Base-by-base conservation (phyloP, 1,284 basidiomycete genomes). In the Sutorius eximius region DNA sequence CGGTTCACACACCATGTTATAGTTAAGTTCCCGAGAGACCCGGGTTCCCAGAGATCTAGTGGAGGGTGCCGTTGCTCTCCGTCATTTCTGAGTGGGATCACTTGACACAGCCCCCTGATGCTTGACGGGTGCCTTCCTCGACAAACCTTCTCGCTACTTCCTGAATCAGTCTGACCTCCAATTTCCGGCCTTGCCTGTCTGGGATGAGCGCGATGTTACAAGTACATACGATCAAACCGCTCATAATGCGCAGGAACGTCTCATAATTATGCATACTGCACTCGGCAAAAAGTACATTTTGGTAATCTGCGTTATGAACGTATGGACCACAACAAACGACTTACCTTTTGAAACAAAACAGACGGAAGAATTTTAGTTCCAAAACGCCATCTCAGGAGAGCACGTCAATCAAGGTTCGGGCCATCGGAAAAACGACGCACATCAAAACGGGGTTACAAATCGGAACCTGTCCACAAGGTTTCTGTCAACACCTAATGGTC, bases 101-200 rank as follows among this genome's bases (percentile, higher is more conserved):
- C 38, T 18, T n/a, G 42, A 65, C 54, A 61, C 63, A 61, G 58
- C 57, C 65, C 47, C 52, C 12, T 41, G 43, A 53, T 24, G 53
- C 36, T 42, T 51, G 60, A 42, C 57, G 53, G 57, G 60, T 57
- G 60, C 53, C 47, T 56, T 52, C 24, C 44, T 41, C 50, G 53
- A 56, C 55, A 67, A 65, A 46, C 60, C 48, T 52, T 49, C 64
- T 49, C 48, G 36, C 40, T 45, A 44, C 55, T 53, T 57, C 58
- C 53, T 60, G 48, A 62, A 63, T 64, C 62, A 64, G 38, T 44
- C 12, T 52, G 60, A 63, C 61, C 62, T 27, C 65, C 60, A 51
- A 51, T 34, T 47, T 29, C 45, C 32, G 44, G 42, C 34, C 41
- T 51, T 56, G 12, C 37, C 49, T 34, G 30, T 30, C 46, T 24